Evolutionary conservation across 805 yeast genomes (phyloP).

Genomic region (Metschnikowia vanudenii): DNA sequence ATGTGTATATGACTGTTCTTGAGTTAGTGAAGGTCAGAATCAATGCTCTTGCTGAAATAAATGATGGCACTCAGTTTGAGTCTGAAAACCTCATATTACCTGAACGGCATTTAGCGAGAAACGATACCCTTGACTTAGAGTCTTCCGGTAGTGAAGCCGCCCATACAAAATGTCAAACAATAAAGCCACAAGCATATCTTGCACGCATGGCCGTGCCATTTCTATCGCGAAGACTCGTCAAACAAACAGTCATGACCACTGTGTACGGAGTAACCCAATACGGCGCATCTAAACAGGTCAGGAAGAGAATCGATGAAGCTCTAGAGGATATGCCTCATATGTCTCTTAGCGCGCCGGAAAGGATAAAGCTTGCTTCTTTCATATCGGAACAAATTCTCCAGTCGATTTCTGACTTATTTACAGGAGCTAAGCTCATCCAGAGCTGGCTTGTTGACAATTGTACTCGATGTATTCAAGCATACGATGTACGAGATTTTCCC

Average conservation of each 20-base stretch:
- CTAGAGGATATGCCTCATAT: no score
- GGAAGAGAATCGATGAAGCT: conserved; percentile 22
- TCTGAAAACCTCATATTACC: no score
- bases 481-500: conserved; percentile 19
- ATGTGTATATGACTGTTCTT: conserved; percentile 36
- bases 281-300: conserved; percentile 38
- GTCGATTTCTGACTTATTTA: conserved; percentile 27
- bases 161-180: no score
- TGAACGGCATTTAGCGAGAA: no score
- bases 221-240: conserved; percentile 34
- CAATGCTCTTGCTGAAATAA: no score
- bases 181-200: no score
- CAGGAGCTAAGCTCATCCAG: conserved; percentile 34
- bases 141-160: no score
- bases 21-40: conserved; percentile 19
- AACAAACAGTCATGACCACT: conserved; percentile 46
- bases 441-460: conserved; percentile 36
- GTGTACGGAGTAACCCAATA: conserved; percentile 43
- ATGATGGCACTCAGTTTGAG: no score
- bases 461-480: conserved; percentile 29
- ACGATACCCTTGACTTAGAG: no score
- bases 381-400: conserved; percentile 15
- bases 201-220: conserved; percentile 17
- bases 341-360: not conserved
- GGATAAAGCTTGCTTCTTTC: conserved; percentile 10